These are phyloP conservation scores for Zangia roseola DNA, from an alignment of 768 basidiomycete species.

Conservation along the genomic window DNA sequence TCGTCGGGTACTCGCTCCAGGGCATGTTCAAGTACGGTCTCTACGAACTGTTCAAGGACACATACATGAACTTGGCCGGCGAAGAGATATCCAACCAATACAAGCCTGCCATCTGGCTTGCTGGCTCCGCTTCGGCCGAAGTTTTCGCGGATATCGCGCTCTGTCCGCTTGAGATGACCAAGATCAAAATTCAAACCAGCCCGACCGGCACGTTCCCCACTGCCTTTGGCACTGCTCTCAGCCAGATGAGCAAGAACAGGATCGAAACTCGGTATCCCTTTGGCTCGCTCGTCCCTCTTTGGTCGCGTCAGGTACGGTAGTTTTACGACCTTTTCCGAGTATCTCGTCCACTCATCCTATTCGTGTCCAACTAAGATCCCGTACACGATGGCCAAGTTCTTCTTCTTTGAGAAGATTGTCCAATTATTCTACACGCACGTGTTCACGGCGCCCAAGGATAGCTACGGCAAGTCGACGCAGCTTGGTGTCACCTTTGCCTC, in stretches of 20 bases:
- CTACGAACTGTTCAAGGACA: conserved; percentile 95
- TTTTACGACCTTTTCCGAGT: background rate
- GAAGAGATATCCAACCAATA: conserved; percentile 77
- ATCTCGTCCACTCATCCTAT: background rate
- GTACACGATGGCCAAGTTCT: conserved; percentile 99
- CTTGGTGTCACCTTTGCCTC: conserved; percentile 88
- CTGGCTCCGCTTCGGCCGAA: conserved; percentile 91
- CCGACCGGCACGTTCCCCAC: conserved; percentile 74
- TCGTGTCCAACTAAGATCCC: conserved; percentile 37
- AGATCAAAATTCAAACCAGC: conserved; percentile 88
- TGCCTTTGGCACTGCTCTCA: conserved; percentile 66
- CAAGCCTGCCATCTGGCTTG: conserved; percentile 91
- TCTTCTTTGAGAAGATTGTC: conserved; percentile 90
- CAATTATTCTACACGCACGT: conserved; percentile 86
- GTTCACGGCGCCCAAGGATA: conserved; percentile 75
- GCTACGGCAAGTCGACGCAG: conserved; percentile 79
- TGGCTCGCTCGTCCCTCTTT: conserved; percentile 80
- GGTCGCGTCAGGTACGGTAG: conserved; percentile 60
- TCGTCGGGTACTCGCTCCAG: conserved; percentile 92
- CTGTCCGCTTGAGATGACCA: conserved; percentile 92
- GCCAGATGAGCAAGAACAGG: conserved; percentile 66
- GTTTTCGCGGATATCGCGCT: conserved; percentile 96
- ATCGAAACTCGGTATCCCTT: conserved; percentile 81
- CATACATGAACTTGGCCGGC: conserved; percentile 86
- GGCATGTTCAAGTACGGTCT: conserved; percentile 99